phyloP scores from a whole-genome alignment of 176 grass and related monocot genomes.

The Urochloa ruziziensis region DNA sequence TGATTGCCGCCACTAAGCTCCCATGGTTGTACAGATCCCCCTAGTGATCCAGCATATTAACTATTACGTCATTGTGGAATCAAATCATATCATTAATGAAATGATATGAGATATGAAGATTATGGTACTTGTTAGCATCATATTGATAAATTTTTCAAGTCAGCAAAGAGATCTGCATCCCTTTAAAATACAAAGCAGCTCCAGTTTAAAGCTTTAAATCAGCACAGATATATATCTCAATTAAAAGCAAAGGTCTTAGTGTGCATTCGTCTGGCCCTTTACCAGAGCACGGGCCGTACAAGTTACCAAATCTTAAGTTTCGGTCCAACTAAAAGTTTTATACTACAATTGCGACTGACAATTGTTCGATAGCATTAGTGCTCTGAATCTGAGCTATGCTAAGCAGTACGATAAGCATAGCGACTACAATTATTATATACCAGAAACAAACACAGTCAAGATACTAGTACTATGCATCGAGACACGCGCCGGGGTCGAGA shows the following conservation, averaged over 20 bases:
- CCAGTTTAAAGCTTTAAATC: background rate
- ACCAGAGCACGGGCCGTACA: background rate
- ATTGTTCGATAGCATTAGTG: background rate
- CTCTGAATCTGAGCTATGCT: background rate
- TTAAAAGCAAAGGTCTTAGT: background rate
- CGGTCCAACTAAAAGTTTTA: background rate
- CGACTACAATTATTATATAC: background rate
- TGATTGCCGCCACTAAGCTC: slow-evolving; percentile 52
- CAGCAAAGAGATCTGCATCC: background rate
- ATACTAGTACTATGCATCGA: background rate
- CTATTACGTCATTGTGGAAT: background rate
- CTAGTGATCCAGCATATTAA: slow-evolving; percentile 19
- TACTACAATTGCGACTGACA: background rate
- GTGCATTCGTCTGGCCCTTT: background rate
- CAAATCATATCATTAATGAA: background rate
- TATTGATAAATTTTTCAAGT: background rate
- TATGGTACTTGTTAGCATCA: background rate
- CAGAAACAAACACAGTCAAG: background rate
- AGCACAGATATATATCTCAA: background rate
- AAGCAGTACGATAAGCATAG: background rate
- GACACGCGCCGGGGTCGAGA: background rate
- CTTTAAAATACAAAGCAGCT: background rate
- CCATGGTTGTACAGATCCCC: slow-evolving; percentile 69
- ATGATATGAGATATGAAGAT: background rate
- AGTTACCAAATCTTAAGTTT: background rate